phyloP scores from a whole-genome alignment of 1,284 basidiomycete species.

The Ustilago hordei region DNA sequence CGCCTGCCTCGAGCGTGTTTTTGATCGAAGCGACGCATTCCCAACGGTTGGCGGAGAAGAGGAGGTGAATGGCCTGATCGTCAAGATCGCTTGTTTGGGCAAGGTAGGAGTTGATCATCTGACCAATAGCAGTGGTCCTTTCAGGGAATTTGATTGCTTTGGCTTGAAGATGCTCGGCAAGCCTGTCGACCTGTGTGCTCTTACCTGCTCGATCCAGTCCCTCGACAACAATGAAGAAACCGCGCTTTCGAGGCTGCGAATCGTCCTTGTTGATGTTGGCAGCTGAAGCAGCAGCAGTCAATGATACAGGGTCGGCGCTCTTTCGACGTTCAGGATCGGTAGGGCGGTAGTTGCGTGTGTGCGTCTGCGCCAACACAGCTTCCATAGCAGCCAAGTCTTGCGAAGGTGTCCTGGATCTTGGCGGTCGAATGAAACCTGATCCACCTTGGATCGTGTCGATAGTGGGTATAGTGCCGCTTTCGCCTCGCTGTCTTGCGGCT shows the following conservation, averaged over 20 bases:
- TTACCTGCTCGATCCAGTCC: constrained; percentile 68
- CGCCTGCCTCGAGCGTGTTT: constrained; percentile 76
- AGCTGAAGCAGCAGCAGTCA: constrained; percentile 1
- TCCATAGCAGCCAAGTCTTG: constrained; percentile 50
- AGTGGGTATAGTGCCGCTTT: constrained; percentile 33
- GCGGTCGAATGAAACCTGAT: constrained; percentile 26
- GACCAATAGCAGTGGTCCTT: constrained; percentile 88
- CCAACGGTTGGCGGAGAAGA: constrained; percentile 98
- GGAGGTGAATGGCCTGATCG: constrained; percentile 89
- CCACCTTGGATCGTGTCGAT: constrained; percentile 29
- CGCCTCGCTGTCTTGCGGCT: constrained; percentile 42
- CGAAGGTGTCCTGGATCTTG: constrained; percentile 41
- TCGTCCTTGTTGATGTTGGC: constrained; percentile 2
- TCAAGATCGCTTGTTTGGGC: constrained; percentile 84
- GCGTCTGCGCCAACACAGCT: constrained; percentile 35
- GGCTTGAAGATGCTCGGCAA: constrained; percentile 51
- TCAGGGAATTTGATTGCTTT: constrained; percentile 73
- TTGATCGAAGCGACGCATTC: constrained; percentile 72
- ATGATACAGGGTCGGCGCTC: constrained; percentile 11
- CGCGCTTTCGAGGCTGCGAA: constrained; percentile 43
- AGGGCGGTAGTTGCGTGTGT: constrained; percentile 6
- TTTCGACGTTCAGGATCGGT: constrained; percentile 29
- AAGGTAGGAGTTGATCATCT: constrained; percentile 93
- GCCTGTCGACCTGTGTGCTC: constrained; percentile 65
- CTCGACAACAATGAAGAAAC: constrained; percentile 67